Base-by-base conservation (phyloP, 345 rosid species). In the Capsella bursapastoris region DNA sequence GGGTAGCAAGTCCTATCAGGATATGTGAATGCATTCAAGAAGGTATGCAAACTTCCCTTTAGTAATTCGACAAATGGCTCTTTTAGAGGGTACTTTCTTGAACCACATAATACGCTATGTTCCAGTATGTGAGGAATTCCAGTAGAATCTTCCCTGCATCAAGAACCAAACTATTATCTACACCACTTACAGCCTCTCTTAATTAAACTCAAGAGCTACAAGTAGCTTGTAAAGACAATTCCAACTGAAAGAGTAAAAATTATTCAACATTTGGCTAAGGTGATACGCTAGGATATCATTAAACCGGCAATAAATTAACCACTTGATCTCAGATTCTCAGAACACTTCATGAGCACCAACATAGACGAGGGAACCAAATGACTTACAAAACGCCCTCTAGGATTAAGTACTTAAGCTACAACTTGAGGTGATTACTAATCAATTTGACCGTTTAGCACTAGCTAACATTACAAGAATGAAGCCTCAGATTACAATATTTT, bases 1-100 rank as follows among this genome's bases (percentile, higher is more conserved):
- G 97, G 97, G 48, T 89, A 92, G 79, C 96, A 89, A 34, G 97
- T 92, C 84, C 97, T 86, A 66, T 92, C 97, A 31, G 97, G 96
- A 78, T 89, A 92, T 4, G 97, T 92, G 64, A 92, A 88, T 58
- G 97, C 97, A 83, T 92, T 89, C 65, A 92, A 56, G 77, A 90
- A 90, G 16, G 97, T 92, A 58, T 90, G 75, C 82, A 92, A 80
- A 82, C 97, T 92, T 48, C 97, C 96, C 75, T 90, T 92, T 63
- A 92, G 75, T 57, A 92, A 70, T 72, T 92, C 97, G 53, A 88
- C 96, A 78, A 92, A 92, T 14, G 97, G 97, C 72, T 92, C 97
- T 78, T 92, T 92, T 78, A 92, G 74, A 2, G 97, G 96, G 75
- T 92, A 92, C 82, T 92, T 90, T 60, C 92, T 84, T 25, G 97